phyloP scores from a whole-genome alignment of 306 rosid species.

The Rosa chinensis region DNA sequence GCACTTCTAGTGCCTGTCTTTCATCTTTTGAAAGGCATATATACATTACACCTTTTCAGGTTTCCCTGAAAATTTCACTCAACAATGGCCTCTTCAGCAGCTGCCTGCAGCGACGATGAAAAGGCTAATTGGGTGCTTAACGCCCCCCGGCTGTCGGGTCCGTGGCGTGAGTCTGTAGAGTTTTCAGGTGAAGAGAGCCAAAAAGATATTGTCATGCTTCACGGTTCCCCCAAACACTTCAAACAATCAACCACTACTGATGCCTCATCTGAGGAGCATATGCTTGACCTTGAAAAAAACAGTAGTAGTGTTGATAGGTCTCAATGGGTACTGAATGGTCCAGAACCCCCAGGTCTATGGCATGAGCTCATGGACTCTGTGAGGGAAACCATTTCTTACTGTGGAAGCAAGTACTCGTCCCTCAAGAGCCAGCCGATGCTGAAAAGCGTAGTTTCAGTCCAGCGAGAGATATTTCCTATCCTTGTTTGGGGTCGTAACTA shows the following conservation, averaged over 20 bases:
- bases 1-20: neutral
- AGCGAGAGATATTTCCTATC: conserved; percentile 44
- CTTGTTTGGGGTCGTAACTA: conserved; percentile 49
- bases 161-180: neutral
- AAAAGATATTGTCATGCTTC: conserved; percentile 3
- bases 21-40: neutral
- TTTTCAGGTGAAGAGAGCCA: conserved; percentile 8
- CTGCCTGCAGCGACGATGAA: conserved; percentile 10
- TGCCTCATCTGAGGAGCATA: conserved; percentile 1
- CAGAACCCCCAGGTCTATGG: conserved; percentile 53
- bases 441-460: conserved; percentile 18
- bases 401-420: conserved; percentile 28
- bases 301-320: conserved; percentile 26
- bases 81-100: conserved; percentile 20
- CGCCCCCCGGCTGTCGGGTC: neutral
- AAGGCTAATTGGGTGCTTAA: conserved; percentile 13
- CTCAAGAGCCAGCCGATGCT: conserved; percentile 31
- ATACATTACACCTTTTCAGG: neutral
- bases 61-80: neutral
- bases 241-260: conserved; percentile 27
- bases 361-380: conserved; percentile 31
- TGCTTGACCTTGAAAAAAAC: conserved; percentile 29
- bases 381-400: conserved; percentile 17
- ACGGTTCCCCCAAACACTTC: conserved; percentile 55
- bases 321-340: conserved; percentile 60